These are phyloP conservation scores for Dactylonectria estremocensis DNA, from an alignment of 2,329 filamentous ascomycete species.

Conservation along the genomic window DNA sequence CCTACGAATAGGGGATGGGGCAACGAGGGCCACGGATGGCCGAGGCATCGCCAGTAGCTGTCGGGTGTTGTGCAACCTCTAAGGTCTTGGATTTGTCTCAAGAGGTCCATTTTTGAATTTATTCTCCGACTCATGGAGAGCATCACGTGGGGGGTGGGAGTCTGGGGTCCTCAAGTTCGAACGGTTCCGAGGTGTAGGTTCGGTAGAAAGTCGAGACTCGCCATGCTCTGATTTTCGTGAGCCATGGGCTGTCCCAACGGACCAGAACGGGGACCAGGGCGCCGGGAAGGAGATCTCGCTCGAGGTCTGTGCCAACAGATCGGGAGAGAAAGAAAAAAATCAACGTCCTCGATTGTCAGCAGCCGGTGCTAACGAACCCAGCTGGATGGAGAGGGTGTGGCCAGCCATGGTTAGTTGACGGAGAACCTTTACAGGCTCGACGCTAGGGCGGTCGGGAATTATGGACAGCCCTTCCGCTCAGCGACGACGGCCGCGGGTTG, in stretches of 20 bases:
- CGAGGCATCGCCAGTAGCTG: not conserved
- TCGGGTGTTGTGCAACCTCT: not conserved
- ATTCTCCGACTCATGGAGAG: constrained; percentile 16
- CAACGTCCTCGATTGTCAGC: constrained; percentile 12
- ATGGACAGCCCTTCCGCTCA: constrained; percentile 29
- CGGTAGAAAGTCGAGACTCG: constrained; percentile 27
- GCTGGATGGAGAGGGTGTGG: constrained; percentile 6
- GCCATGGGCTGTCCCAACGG: constrained; percentile 18
- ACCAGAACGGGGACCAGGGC: constrained; percentile 25
- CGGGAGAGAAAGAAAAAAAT: constrained; percentile 19
- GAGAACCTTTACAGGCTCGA: constrained; percentile 14
- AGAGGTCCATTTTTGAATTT: constrained; percentile 15
- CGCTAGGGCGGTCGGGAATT: constrained; percentile 28
- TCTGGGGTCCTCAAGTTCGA: constrained; percentile 3
- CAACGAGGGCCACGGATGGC: constrained; percentile 23
- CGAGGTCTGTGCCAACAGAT: constrained; percentile 25
- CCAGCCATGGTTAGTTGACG: constrained; percentile 3
- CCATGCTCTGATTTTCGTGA: constrained; percentile 37
- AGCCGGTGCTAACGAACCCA: constrained; percentile 17
- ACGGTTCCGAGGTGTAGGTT: constrained; percentile 8
- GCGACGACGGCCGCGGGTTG: constrained; percentile 24
- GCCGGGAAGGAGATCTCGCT: constrained; percentile 34
- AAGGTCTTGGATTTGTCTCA: constrained; percentile 21
- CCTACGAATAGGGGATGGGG: constrained; percentile 3
- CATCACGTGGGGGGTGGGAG: constrained; percentile 15